phyloP scores from a whole-genome alignment of 441 rosid genomes.

The Eutrema salsugineum region DNA sequence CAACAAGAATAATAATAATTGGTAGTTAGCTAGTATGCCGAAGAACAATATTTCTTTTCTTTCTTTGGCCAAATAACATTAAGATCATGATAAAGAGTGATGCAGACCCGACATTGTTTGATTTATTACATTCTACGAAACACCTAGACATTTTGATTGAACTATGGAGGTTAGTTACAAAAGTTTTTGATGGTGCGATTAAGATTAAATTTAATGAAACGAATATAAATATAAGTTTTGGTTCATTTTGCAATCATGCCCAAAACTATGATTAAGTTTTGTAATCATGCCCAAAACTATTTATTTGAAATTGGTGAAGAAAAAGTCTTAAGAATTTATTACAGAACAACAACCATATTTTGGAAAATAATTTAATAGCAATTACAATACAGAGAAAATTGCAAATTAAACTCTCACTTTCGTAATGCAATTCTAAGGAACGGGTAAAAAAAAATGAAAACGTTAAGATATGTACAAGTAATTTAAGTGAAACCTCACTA shows the following conservation, averaged over 20 bases:
- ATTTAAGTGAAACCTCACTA: slow-evolving; percentile 5
- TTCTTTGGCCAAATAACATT: not conserved
- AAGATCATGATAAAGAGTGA: slow-evolving; percentile 13
- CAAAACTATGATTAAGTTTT: no score
- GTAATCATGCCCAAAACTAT: not conserved
- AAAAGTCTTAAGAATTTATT: not conserved
- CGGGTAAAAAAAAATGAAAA: not conserved
- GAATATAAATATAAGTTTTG: not conserved
- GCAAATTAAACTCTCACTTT: not conserved
- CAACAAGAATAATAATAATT: slow-evolving; percentile 16
- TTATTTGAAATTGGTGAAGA: not conserved
- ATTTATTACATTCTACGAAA: not conserved
- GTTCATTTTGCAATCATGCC: not conserved
- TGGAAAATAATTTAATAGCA: not conserved
- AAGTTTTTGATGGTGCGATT: not conserved
- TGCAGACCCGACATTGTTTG: not conserved
- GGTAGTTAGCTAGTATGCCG: slow-evolving; percentile 18
- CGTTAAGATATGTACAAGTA: slow-evolving; percentile 3
- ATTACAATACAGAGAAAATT: not conserved
- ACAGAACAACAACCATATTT: not conserved
- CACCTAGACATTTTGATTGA: not conserved
- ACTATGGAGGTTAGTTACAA: not conserved
- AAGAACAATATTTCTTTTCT: not conserved
- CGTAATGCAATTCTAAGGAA: not conserved
- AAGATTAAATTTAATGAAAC: not conserved